Base-by-base conservation (phyloP, 2,329 filamentous ascomycete genomes). In the Alternaria arbusti region DNA sequence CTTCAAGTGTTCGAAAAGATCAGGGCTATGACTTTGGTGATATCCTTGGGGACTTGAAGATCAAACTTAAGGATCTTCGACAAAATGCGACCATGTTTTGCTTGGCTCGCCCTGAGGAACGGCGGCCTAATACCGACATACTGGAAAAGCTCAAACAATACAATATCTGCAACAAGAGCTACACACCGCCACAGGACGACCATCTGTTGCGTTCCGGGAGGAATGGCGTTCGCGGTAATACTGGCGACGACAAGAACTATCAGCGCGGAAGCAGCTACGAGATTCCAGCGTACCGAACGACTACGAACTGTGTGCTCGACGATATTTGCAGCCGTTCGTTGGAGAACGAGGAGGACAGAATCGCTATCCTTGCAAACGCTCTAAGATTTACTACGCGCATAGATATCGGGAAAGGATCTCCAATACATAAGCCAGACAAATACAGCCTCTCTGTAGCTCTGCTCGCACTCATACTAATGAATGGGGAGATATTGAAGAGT, bases 91-190 rank as follows among this genome's bases (percentile, higher is more conserved):
- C 70, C 1, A 61, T 64, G 57, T 73, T 72, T 23, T 68, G 63
- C 22, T 15, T 68, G 28, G 68, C 70, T 15, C 63, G 36, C 23
- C 11, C 26, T 6, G 55, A 65, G n/a, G 40, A 32, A 20, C 17
- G 47, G 10, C 12, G 59, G 67, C 61, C 64, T 4, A 22, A 50
- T 15, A 58, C 26, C 1, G 62, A 70, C 20, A 67, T 72, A 3
- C 26, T 73, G 23, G 40, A 45, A 23, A 72, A 69, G 44, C 56
- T 58, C 6, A 71, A 69, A 57, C 68, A 72, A 45, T 73, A 73
- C 60, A 70, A 70, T 15, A 68, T 71, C 20, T 72, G 43, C 43
- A 70, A 70, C 47, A 64, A 61, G 44, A 6, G 22, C 30, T 17
- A n/a, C 13, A 20, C 11, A 22, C 10, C 17, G 12, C 17, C 30